Conservation (phyloP, 192 early-diverging fungal genomes). For the Coemansia sp. region DNA sequence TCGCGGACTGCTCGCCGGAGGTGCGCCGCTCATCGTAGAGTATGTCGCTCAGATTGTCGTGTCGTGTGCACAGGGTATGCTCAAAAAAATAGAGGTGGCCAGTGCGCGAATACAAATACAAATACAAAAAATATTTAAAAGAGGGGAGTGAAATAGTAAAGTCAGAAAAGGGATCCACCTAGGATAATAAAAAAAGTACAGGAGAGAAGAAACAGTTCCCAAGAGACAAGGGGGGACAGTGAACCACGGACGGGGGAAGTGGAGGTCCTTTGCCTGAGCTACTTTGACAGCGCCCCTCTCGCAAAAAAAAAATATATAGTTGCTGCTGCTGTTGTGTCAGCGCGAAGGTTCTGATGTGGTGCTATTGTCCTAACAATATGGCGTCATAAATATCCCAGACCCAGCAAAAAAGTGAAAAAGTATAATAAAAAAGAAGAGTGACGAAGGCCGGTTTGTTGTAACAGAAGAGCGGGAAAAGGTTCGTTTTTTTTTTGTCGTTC, state of each 20-base stretch:
- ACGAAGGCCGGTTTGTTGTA: not conserved
- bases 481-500: not conserved
- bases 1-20: conserved; percentile 10
- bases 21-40: conserved; percentile 22
- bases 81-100: not conserved
- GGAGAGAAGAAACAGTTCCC: not conserved
- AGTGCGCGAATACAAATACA: conserved; percentile 4
- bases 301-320: not conserved
- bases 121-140: not conserved
- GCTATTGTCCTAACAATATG: not conserved
- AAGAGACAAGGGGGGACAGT: not conserved
- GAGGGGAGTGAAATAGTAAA: conserved; percentile 6
- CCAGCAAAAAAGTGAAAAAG: not conserved
- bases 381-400: conserved; percentile 2
- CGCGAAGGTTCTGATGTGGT: not conserved
- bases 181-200: not conserved
- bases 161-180: not conserved
- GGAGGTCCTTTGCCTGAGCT: not conserved
- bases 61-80: not conserved
- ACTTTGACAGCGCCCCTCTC: not conserved
- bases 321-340: conserved; percentile 1
- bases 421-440: not conserved
- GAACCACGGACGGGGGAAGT: conserved; percentile 6
- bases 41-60: not conserved
- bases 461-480: not conserved